These are phyloP conservation scores for Clohesyomyces aquaticus DNA, from an alignment of 495 filamentous ascomycete species.

Conservation along the genomic window DNA sequence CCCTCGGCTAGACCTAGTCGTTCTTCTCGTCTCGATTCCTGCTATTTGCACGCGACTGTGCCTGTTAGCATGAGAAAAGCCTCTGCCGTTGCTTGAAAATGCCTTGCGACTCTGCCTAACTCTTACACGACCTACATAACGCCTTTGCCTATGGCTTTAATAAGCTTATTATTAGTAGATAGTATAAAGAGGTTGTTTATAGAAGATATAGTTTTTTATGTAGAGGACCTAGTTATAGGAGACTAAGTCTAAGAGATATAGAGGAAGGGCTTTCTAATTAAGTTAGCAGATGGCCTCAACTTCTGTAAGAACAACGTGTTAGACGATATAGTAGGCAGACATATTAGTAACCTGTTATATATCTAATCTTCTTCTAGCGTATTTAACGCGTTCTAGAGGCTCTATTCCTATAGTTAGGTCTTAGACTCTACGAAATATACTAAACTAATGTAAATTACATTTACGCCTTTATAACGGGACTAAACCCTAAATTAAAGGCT, in stretches of 20 bases:
- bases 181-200: neutral
- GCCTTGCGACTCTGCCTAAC: neutral
- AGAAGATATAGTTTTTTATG: neutral
- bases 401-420: neutral
- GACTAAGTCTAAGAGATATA: neutral
- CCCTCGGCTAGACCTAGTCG: neutral
- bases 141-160: neutral
- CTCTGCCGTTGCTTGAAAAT: neutral
- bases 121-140: too few relatives aligned
- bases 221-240: neutral
- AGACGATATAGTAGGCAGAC: neutral
- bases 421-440: neutral
- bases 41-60: neutral
- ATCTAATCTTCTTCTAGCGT: neutral
- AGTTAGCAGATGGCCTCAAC: neutral
- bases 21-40: neutral
- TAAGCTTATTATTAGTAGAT: neutral
- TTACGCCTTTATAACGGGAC: neutral
- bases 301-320: neutral
- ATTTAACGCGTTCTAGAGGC: neutral
- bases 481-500: neutral
- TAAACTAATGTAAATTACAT: slow-evolving; percentile 1
- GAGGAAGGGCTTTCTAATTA: neutral
- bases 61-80: neutral
- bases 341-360: neutral